phyloP scores from a whole-genome alignment of 2,329 filamentous ascomycete genomes.

The Corinectria fuckeliana region DNA sequence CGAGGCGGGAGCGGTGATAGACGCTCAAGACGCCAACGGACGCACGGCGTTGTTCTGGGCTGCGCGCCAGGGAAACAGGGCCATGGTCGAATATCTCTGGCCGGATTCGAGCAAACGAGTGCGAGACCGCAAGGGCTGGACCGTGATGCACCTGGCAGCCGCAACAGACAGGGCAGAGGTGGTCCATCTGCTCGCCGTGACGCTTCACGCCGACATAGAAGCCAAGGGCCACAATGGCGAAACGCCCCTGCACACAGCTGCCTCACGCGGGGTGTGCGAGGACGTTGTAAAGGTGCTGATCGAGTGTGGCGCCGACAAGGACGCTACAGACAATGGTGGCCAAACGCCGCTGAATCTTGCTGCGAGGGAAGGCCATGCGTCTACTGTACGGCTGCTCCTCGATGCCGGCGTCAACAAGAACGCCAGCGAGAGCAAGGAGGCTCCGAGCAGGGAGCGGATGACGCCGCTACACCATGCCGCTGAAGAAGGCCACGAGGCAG shows the following conservation, averaged over 20 bases:
- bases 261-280: background rate
- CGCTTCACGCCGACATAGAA: background rate
- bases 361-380: background rate
- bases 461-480: background rate
- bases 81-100: slow-evolving; percentile 6
- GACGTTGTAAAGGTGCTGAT: background rate
- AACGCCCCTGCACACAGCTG: background rate
- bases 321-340: background rate
- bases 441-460: background rate
- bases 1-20: background rate
- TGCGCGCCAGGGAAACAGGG: slow-evolving; percentile 6
- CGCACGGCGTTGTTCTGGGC: slow-evolving; percentile 16
- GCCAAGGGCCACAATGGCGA: background rate
- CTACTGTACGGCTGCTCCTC: background rate
- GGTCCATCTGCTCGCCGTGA: background rate
- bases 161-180: background rate
- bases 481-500: background rate
- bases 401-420: background rate
- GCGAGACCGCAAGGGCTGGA: slow-evolving; percentile 16
- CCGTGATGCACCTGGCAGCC: slow-evolving; percentile 17
- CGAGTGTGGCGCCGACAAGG: background rate
- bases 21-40: background rate
- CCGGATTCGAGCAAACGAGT: slow-evolving; percentile 7
- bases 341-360: background rate
- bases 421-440: background rate